A percentile compares a stretch with the other conserved stretches of the same genome.
Evolutionary conservation across 2,329 filamentous ascomycete species (phyloP).

Genomic region (Pseudogymnoascus sp.): DNA sequence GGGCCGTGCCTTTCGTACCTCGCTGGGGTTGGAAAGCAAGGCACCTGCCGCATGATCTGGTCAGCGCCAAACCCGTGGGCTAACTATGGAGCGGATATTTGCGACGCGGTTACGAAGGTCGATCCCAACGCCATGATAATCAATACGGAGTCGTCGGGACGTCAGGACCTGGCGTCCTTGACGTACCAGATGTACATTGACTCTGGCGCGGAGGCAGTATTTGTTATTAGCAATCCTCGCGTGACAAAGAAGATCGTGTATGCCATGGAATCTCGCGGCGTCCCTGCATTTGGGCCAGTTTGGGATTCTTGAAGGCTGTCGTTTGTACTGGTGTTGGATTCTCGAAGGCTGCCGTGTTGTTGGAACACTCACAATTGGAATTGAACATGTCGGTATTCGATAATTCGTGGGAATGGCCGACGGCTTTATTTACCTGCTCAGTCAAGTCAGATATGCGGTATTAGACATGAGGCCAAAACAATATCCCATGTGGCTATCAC

Average conservation of each 20-base stretch:
- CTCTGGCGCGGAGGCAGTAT: constrained; percentile 30
- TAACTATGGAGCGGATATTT: constrained; percentile 30
- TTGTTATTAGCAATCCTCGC: constrained; percentile 30
- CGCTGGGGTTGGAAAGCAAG: constrained; percentile 12
- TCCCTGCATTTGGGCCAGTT: constrained; percentile 31
- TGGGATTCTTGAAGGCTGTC: constrained; percentile 26
- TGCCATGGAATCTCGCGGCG: constrained; percentile 30
- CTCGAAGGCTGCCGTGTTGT: not conserved
- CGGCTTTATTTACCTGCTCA: not conserved
- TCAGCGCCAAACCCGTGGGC: constrained; percentile 26
- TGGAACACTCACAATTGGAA: not conserved
- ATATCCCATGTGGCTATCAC: not conserved
- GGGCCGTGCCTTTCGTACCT: constrained; percentile 31
- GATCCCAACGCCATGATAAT: constrained; percentile 29
- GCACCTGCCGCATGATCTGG: constrained; percentile 28
- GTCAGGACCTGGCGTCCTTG: constrained; percentile 28
- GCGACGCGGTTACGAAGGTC: constrained; percentile 26
- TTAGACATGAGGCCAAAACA: not conserved
- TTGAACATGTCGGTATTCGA: not conserved
- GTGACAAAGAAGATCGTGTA: constrained; percentile 32
- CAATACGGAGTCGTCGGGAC: constrained; percentile 28
- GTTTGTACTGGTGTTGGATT: not conserved
- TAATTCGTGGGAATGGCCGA: not conserved
- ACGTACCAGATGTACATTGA: constrained; percentile 25
- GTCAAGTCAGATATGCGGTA: not conserved